Evolutionary conservation across 768 basidiomycete genomes (phyloP), one percentile per base, ranked within the genome.

Genomic region (Lactarius trivialis): DNA sequence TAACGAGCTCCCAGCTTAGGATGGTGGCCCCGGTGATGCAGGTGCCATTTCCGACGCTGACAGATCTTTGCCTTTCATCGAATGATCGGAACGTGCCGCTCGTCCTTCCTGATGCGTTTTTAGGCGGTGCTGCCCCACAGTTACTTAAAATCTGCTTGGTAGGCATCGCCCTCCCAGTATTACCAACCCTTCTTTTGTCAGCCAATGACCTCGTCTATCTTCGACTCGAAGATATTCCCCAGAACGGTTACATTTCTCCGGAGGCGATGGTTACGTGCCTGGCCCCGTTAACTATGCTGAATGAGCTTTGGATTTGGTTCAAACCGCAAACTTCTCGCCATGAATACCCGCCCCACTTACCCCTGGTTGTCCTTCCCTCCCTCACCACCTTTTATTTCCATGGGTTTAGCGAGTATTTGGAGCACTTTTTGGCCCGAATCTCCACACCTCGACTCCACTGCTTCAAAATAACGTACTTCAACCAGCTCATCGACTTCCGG

Each of bases 151-250:
- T 56, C 15, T 61, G 30, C 12, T 7, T 61, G 9, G 30, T 49
- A 19, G 55, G 37, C 6, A 28, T 61, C 7, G 2, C 49, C 36
- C 50, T 51, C 19, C 48, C 60, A 4, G 8, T 11, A 4, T 24
- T 39, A n/a, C 36, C 37, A 19, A 28, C 12, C 4, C 36, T 56
- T 15, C 60, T 61, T 30, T 24, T 12, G 6, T 55, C 60, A 5
- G 12, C 43, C 4, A 33, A 0, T 8, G 15, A 39, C 21, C 37
- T 61, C 8, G 36, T 21, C 15, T 51, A 48, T 32, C 60, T 61
- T 51, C 48, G 36, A 24, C 55, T 61, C 21, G 24, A 50, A 28
- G 48, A 51, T 5, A 49, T 61, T 2, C 55, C 60, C 37, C 34
- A n/a, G 7, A 2, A 28, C 4, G 55, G 55, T 4, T 56, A 52